Evolutionary conservation across 257 asterid genomes (phyloP).

Genomic region (Scutellaria barbata): DNA sequence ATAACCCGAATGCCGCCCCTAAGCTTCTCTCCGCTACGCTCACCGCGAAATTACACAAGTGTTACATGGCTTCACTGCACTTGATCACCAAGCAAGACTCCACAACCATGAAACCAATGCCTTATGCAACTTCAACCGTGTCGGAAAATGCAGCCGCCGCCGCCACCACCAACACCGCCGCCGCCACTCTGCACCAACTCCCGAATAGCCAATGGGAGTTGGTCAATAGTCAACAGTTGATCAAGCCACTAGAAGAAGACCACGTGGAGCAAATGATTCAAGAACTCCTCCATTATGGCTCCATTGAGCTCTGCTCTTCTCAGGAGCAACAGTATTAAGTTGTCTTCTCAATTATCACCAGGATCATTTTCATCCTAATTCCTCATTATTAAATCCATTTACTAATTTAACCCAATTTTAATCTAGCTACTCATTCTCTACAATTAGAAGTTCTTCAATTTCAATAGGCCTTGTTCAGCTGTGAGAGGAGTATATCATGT

Average conservation of each 20-base stretch:
- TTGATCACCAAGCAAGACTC: conserved; percentile 42
- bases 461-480: not conserved
- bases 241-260: conserved; percentile 62
- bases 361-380: not conserved
- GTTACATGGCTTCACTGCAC: conserved; percentile 64
- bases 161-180: not conserved
- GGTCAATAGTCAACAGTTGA: conserved; percentile 24
- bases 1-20: conserved; percentile 39
- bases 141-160: not conserved
- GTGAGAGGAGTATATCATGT: conserved; percentile 9
- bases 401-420: conserved; percentile 28
- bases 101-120: conserved; percentile 10
- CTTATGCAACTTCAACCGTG: conserved; percentile 17
- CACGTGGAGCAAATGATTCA: conserved; percentile 75
- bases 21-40: conserved; percentile 59
- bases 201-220: conserved; percentile 14
- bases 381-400: not conserved
- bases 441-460: not conserved
- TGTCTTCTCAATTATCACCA: not conserved
- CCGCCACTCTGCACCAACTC: not conserved
- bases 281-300: conserved; percentile 66
- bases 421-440: not conserved
- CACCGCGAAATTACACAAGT: conserved; percentile 65
- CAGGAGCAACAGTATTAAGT: conserved; percentile 26
- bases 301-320: conserved; percentile 56